Conservation (phyloP, 169 alveolate genomes). For the Cryptosporidium sp. region DNA sequence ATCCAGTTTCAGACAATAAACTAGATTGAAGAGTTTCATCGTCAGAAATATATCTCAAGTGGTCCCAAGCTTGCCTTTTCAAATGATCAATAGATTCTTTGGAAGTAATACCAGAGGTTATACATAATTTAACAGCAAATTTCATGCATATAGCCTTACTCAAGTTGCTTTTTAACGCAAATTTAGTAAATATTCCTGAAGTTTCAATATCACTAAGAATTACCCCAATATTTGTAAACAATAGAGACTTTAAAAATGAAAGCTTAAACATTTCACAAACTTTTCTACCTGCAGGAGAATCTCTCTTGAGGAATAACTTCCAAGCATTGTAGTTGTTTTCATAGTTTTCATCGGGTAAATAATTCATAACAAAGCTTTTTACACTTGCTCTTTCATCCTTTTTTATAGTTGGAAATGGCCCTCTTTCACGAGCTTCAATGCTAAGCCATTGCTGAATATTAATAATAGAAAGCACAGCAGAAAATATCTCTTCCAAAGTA, state of each 20-base stretch:
- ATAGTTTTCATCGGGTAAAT: constrained; percentile 60
- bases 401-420: constrained; percentile 69
- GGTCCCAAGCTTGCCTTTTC: constrained; percentile 72
- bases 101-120: constrained; percentile 8
- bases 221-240: constrained; percentile 56
- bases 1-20: constrained; percentile 91
- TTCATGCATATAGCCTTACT: constrained; percentile 66
- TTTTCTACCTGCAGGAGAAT: constrained; percentile 67
- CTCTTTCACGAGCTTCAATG: constrained; percentile 59
- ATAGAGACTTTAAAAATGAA: constrained; percentile 25
- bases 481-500: constrained; percentile 42
- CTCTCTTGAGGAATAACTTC: constrained; percentile 50
- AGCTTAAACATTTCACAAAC: constrained; percentile 51
- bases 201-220: constrained; percentile 52
- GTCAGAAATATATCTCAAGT: constrained; percentile 32
- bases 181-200: constrained; percentile 61
- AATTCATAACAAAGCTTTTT: constrained; percentile 49
- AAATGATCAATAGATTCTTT: constrained; percentile 28
- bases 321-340: constrained; percentile 28
- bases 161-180: constrained; percentile 46
- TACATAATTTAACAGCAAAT: constrained; percentile 24
- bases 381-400: constrained; percentile 25
- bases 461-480: constrained; percentile 52
- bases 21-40: constrained; percentile 75
- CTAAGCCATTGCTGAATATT: constrained; percentile 72